These are phyloP conservation scores for Fusarium liriodendri DNA, from an alignment of 2,329 filamentous ascomycete genomes.

Conservation along the genomic window DNA sequence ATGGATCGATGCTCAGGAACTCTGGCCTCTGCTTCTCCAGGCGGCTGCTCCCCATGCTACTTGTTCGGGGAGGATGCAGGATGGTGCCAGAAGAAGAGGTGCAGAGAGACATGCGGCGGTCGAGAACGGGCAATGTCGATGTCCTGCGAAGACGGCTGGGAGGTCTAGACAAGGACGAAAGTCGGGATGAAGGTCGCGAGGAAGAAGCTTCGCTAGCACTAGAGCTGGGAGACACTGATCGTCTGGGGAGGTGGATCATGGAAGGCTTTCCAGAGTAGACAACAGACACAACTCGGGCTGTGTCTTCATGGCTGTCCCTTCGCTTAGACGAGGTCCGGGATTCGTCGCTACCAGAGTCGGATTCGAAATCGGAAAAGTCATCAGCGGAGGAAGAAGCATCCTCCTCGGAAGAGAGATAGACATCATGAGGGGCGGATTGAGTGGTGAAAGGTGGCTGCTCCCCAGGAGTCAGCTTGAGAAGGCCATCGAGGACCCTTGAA, in stretches of 20 bases:
- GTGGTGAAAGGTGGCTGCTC: conserved; percentile 47
- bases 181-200: conserved; percentile 28
- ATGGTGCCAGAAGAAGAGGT: conserved; percentile 48
- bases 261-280: conserved; percentile 70
- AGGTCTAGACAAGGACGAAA: conserved; percentile 28
- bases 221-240: conserved; percentile 57
- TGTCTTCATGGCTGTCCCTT: conserved; percentile 63
- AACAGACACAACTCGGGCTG: conserved; percentile 69
- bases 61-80: conserved; percentile 55
- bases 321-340: conserved; percentile 40
- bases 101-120: conserved; percentile 49
- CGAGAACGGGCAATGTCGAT: conserved; percentile 47
- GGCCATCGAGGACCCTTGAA: conserved; percentile 54
- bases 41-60: conserved; percentile 55
- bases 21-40: conserved; percentile 53
- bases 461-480: conserved; percentile 46
- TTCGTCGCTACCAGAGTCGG: conserved; percentile 58
- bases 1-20: conserved; percentile 68
- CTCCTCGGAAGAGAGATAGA: conserved; percentile 75
- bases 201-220: conserved; percentile 43
- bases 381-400: conserved; percentile 72
- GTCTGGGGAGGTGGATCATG: conserved; percentile 62
- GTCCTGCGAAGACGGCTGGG: conserved; percentile 45
- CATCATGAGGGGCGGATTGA: conserved; percentile 63
- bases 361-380: conserved; percentile 67